Evolutionary conservation across 2,329 filamentous ascomycete genomes (phyloP).

Genomic region (Pleoardoris graminearum): DNA sequence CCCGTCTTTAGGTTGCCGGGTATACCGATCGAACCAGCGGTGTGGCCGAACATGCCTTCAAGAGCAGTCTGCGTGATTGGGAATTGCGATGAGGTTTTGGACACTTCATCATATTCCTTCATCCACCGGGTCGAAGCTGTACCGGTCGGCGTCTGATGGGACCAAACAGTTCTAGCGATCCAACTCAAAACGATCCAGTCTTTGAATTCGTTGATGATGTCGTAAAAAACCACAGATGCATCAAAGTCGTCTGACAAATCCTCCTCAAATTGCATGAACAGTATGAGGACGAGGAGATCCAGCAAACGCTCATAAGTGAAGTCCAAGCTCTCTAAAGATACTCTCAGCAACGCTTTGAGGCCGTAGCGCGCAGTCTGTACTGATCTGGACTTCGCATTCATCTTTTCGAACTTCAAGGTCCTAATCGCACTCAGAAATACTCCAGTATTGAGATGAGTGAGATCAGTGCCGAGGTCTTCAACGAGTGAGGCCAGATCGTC

Average conservation of each 20-base stretch:
- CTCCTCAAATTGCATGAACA: conserved; percentile 80
- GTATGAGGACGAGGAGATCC: conserved; percentile 78
- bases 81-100: conserved; percentile 30
- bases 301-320: conserved; percentile 75
- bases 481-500: conserved; percentile 65
- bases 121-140: conserved; percentile 31
- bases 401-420: conserved; percentile 49
- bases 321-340: conserved; percentile 76
- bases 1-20: conserved; percentile 31
- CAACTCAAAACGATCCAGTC: conserved; percentile 43
- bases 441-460: conserved; percentile 53
- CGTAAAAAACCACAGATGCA: conserved; percentile 62
- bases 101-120: conserved; percentile 28
- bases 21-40: conserved; percentile 37
- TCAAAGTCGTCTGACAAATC: conserved; percentile 71
- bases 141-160: conserved; percentile 34
- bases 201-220: conserved; percentile 57
- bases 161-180: conserved; percentile 41
- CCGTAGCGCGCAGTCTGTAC: conserved; percentile 72
- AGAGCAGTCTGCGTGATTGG: conserved; percentile 43
- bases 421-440: conserved; percentile 57
- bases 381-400: conserved; percentile 46
- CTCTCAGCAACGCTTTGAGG: conserved; percentile 71
- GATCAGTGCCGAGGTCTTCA: conserved; percentile 61
- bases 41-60: conserved; percentile 39